Base-by-base conservation (phyloP, 768 basidiomycete genomes). In the Agaricus sinodeliciosus region DNA sequence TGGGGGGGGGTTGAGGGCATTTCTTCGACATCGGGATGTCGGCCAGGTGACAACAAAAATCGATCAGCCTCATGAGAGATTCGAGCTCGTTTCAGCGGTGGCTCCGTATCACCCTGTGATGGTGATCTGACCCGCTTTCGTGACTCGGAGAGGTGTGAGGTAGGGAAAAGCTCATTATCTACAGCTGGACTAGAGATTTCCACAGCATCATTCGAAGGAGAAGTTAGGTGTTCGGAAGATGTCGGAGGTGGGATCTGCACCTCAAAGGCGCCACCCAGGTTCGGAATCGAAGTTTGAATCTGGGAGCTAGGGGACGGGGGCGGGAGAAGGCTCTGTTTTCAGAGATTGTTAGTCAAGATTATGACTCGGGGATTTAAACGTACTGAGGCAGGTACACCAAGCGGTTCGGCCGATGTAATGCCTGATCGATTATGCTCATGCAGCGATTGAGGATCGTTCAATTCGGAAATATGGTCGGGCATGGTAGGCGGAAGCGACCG, bases 231-330 rank as follows among this genome's bases (percentile, higher is more conserved):
- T 16, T 26, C 34, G 15, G 11, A 31, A 31, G 31, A 11, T 5
- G 11, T 31, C 11, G 31, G 7, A 7, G 31, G 31, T 13, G 35
- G 18, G 2, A 15, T 26, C 18, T 22, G 39, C 2, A 26, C 27
- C 7, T 43, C 15, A 31, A 15, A 25, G 12, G 3, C 28, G 18
- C 22, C n/a, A 11, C 4, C 12, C 28, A 36, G 47, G 31, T 27
- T 66, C 9, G 81, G 81, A 4, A 81, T 83, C 2, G 81, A 84
- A 25, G 79, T 81, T 28, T 66, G 60, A 18, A 83, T 62, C 52
- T 79, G 67, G 9, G 74, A 68, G 5, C 71, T 65, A 27, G 78
- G 75, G 58, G 82, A 82, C 6, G 81, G 82, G 3, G 80, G 80
- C 1, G 79, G 79, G 16, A 78, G 63, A 54, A 74, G 79, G n/a